These are phyloP conservation scores for Oehlia diaphana DNA, from an alignment of 192 early-diverging fungal species.

Conservation along the genomic window DNA sequence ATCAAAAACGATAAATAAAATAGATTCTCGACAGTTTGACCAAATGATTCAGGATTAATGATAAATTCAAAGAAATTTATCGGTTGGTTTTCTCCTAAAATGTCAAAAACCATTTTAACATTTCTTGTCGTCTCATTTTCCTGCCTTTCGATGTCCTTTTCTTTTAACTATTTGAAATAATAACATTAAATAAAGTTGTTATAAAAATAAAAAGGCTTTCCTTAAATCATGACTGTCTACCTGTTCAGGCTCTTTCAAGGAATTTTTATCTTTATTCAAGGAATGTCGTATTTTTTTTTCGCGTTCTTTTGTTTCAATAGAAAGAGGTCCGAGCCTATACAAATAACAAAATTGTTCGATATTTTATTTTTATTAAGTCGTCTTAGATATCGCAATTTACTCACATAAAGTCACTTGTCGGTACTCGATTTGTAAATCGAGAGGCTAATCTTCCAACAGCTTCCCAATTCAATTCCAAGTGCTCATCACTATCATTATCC, in stretches of 20 bases:
- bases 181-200: slow-evolving; percentile 13
- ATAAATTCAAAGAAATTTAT: slow-evolving; percentile 85
- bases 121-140: slow-evolving; percentile 87
- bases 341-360: slow-evolving; percentile 18
- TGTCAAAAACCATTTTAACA: slow-evolving; percentile 66
- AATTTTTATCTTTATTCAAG: slow-evolving; percentile 48
- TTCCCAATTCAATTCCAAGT: slow-evolving; percentile 56
- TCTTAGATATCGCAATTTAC: slow-evolving; percentile 24
- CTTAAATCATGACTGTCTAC: not conserved
- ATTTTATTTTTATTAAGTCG: not conserved
- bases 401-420: slow-evolving; percentile 78
- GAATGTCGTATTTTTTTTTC: slow-evolving; percentile 28
- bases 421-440: slow-evolving; percentile 55
- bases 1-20: slow-evolving; percentile 98
- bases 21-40: slow-evolving; percentile 94
- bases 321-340: slow-evolving; percentile 68
- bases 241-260: slow-evolving; percentile 43
- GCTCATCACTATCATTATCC: slow-evolving; percentile 48
- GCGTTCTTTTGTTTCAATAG: slow-evolving; percentile 58
- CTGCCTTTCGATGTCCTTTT: slow-evolving; percentile 73
- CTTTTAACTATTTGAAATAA: slow-evolving; percentile 45
- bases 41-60: slow-evolving; percentile 86
- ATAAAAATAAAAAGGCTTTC: not conserved
- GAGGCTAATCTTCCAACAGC: slow-evolving; percentile 55
- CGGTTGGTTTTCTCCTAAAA: slow-evolving; percentile 56